phyloP scores from a whole-genome alignment of 2,329 filamentous ascomycete genomes.

The Penicillium sp. region DNA sequence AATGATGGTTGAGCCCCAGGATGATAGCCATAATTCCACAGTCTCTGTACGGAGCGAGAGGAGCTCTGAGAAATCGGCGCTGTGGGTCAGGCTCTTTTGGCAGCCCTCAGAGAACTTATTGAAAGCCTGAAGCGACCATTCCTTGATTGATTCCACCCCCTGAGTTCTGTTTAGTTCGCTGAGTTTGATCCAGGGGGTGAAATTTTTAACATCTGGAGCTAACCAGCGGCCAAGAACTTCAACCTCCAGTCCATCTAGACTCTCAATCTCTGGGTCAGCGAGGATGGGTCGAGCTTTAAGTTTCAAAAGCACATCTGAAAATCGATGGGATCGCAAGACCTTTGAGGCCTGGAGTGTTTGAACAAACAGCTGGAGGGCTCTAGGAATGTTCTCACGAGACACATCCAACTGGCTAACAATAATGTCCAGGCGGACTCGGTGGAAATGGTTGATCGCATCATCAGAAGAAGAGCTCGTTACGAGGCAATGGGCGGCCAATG shows the following conservation, averaged over 20 bases:
- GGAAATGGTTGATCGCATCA: conserved; percentile 76
- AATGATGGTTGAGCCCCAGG: conserved; percentile 58
- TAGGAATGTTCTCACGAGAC: conserved; percentile 55
- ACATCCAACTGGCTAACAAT: conserved; percentile 61
- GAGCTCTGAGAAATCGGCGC: conserved; percentile 65
- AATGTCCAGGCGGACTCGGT: conserved; percentile 67
- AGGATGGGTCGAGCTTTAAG: conserved; percentile 71
- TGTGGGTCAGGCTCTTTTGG: conserved; percentile 55
- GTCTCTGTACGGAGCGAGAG: conserved; percentile 67
- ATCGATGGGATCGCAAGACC: conserved; percentile 66
- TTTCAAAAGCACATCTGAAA: conserved; percentile 65
- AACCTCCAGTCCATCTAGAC: conserved; percentile 68
- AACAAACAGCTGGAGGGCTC: conserved; percentile 69
- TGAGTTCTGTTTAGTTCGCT: conserved; percentile 66
- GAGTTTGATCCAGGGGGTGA: conserved; percentile 82
- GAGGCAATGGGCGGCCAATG: conserved; percentile 77
- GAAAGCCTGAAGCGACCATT: conserved; percentile 63
- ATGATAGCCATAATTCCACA: conserved; percentile 71
- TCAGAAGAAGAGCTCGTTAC: conserved; percentile 74
- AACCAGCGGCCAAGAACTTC: conserved; percentile 80
- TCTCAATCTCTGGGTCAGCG: conserved; percentile 64
- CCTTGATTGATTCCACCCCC: conserved; percentile 58
- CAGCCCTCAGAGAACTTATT: conserved; percentile 61
- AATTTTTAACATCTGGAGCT: conserved; percentile 75
- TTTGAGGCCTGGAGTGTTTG: conserved; percentile 76